Evolutionary conservation across 768 basidiomycete genomes (phyloP).

Genomic region (Scleroderma bovista): DNA sequence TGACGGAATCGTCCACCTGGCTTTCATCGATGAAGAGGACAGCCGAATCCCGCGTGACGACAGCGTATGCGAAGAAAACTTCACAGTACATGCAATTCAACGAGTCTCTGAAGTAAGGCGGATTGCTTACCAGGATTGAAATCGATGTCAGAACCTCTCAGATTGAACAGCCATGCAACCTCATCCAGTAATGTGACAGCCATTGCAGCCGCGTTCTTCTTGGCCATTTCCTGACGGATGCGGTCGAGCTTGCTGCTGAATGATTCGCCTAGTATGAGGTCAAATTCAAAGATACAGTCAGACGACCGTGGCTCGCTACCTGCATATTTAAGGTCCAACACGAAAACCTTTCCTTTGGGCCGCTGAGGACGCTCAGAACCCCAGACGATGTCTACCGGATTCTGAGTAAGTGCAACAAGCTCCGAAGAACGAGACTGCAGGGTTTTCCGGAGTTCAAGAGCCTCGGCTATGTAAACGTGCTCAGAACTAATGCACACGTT

Average conservation of each 20-base stretch:
- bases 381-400: conserved; percentile 83
- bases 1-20: conserved; percentile 39
- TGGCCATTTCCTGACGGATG: conserved; percentile 61
- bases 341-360: conserved; percentile 61
- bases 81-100: neutral
- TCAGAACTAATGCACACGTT: neutral
- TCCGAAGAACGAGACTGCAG: conserved; percentile 50
- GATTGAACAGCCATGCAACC: conserved; percentile 90
- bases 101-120: neutral
- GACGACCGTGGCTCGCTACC: conserved; percentile 33
- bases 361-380: conserved; percentile 55
- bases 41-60: conserved; percentile 55
- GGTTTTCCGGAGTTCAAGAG: conserved; percentile 51
- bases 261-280: conserved; percentile 43
- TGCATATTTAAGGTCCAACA: conserved; percentile 69
- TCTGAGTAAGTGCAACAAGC: conserved; percentile 60
- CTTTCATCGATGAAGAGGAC: conserved; percentile 62
- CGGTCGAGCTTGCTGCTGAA: conserved; percentile 61
- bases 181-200: conserved; percentile 91
- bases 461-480: conserved; percentile 46
- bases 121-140: conserved; percentile 62
- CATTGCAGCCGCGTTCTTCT: conserved; percentile 50
- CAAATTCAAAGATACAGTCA: neutral
- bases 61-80: conserved; percentile 93
- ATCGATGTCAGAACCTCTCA: conserved; percentile 88